A percentile compares a stretch with the other conserved stretches of the same genome.
phyloP scores from a whole-genome alignment of 768 basidiomycete species.

The Russula lepida region DNA sequence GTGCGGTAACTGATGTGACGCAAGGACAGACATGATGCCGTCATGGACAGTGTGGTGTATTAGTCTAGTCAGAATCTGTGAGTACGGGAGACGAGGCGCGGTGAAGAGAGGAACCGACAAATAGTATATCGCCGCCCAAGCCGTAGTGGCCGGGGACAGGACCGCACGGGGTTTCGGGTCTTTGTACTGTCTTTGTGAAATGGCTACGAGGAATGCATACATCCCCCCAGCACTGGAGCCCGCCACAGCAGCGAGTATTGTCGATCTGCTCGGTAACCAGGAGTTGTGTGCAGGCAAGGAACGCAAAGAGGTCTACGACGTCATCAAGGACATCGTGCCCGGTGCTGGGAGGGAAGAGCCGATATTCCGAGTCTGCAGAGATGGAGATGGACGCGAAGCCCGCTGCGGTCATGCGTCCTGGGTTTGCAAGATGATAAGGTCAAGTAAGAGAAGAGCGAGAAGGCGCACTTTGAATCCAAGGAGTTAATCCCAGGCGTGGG shows the following conservation, averaged over 20 bases:
- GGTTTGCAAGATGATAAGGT: not conserved
- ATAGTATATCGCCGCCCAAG: slow-evolving; percentile 52
- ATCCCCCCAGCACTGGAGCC: slow-evolving; percentile 56
- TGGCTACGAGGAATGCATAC: slow-evolving; percentile 52
- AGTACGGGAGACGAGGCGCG: too few relatives aligned
- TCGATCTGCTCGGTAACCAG: slow-evolving; percentile 30
- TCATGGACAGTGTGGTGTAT: not conserved
- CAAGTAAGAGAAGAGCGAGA: not conserved
- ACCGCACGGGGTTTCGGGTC: slow-evolving; percentile 46
- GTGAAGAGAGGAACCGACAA: slow-evolving; percentile 5
- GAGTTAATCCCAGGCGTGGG: too few relatives aligned
- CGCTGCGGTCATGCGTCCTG: slow-evolving; percentile 39
- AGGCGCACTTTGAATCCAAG: slow-evolving; percentile 53
- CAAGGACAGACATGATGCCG: not conserved
- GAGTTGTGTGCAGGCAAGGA: slow-evolving; percentile 27
- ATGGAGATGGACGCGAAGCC: slow-evolving; percentile 53
- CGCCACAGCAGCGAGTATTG: slow-evolving; percentile 36
- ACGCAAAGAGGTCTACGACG: slow-evolving; percentile 46
- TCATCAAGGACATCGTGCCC: slow-evolving; percentile 53
- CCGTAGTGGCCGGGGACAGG: slow-evolving; percentile 53
- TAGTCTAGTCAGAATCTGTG: not conserved
- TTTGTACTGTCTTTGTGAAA: too few relatives aligned
- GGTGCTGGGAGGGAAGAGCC: slow-evolving; percentile 43
- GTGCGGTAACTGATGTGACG: slow-evolving; percentile 38
- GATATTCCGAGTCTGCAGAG: too few relatives aligned